Base-by-base conservation (phyloP, 176 grass and related monocot genomes). In the Carex myosuroides region DNA sequence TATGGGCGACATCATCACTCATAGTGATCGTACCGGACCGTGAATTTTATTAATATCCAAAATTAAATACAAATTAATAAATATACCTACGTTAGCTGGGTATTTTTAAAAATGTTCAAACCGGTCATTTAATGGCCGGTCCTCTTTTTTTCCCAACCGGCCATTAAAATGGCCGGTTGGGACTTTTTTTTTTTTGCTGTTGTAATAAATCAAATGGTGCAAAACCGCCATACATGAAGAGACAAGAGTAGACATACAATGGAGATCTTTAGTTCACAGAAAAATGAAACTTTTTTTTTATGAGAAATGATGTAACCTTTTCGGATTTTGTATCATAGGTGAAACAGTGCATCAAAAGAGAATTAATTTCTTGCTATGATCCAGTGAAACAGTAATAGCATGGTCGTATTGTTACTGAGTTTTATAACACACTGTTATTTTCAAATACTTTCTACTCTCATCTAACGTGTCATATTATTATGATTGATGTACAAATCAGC, bases 311-410 rank as follows among this genome's bases (percentile, higher is more conserved):
- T 79, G 54, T 29, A 60, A 44, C 35, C 13, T 7, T 32, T 0
- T 54, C 0, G 7, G 13, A 16, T 76, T 21, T 60, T 24, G 3
- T 0, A 65, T 26, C 58, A 46, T 39, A 82, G 21, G 37, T 46
- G 37, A 50, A 64, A n/a, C n/a, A 30, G 37, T 64, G 60, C 80
- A 82, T 82, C 20, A 82, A 82, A 82, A 65, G 60, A 82, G 18
- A 82, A 48, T 48, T 48, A 48, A 48, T 48, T 48, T 48, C 44
- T 48, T 48, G 44, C 44, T 48, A 1, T 10, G 44, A 9, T 48
- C 44, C 44, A 8, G 44, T 48, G 44, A 48, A 46, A 48, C 44
- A 48, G 44, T 48, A 44, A 48, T 48, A 48, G 44, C 44, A 48
- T 48, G 44, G 44, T 48, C 44, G 8, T 10, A 48, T 48, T 48